Evolutionary conservation across 1,284 basidiomycete genomes (phyloP), one percentile per base, ranked within the genome.

Genomic region (Polyporus tsugae): DNA sequence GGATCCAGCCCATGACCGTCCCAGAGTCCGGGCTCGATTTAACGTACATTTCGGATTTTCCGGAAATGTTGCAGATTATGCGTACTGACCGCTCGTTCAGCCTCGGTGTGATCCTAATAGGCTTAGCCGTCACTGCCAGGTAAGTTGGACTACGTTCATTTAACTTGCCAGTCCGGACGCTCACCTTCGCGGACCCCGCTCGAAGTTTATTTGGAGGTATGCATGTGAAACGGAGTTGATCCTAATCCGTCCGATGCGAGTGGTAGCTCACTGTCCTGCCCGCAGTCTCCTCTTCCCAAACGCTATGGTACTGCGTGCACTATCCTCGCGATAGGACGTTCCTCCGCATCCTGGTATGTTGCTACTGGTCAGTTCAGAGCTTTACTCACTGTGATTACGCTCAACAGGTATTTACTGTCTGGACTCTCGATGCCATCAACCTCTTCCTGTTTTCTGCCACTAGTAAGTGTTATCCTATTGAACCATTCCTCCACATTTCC

Each of bases 301-400:
- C 62, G 10, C 39, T 46, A 22, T 72, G 71, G 71, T 72, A 72
- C 38, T 68, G 62, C 60, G 64, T 35, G 39, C 68, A 67, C 17
- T 72, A 72, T 29, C 64, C 66, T 7, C 64, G 38, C 6, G 71
- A 72, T 63, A 62, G 71, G 60, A 65, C 19, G 19, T 68, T 65
- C 52, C 53, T 72, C 29, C 67, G 63, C 35, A 49, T 46, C 22
- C 57, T 72, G 46, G 71, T 70, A 38, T 41, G 68, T 35, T 17
- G 3, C 13, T 39, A 35, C 10, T 22, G n/a, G 11, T 2, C n/a
- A 5, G 11, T 25, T 10, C 13, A 5, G 2, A 2, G 44, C 13
- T 10, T 44, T 10, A 22, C 3, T 10, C n/a, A 44, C 3, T 19
- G 17, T 4, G 11, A 53, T 52, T 10, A 36, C 41, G 4, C 33